These are phyloP conservation scores for Leccinum arenicola DNA, from an alignment of 768 basidiomycete species.

Conservation along the genomic window DNA sequence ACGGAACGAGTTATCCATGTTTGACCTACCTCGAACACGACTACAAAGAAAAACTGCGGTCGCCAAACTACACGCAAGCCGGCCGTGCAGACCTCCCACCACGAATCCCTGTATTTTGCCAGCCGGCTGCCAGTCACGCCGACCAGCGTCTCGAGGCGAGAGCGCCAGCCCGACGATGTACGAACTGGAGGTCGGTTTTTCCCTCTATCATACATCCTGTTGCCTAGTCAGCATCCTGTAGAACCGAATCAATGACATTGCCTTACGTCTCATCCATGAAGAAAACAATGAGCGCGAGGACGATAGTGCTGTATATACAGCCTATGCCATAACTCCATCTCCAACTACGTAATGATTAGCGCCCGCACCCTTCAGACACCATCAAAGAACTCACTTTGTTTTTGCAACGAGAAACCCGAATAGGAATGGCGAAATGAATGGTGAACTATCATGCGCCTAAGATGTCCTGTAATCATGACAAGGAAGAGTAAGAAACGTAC, in stretches of 20 bases:
- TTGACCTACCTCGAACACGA: conserved; percentile 36
- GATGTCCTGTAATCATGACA: conserved; percentile 17
- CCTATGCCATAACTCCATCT: conserved; percentile 54
- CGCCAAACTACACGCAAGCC: conserved; percentile 46
- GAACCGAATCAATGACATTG: background rate
- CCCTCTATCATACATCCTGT: conserved; percentile 49
- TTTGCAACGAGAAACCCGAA: conserved; percentile 31
- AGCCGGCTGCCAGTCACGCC: conserved; percentile 48
- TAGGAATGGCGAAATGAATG: conserved; percentile 29
- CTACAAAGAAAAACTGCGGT: conserved; percentile 42
- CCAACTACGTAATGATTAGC: conserved; percentile 32
- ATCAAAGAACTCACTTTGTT: conserved; percentile 11
- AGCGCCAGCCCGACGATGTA: conserved; percentile 32
- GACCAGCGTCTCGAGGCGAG: conserved; percentile 46
- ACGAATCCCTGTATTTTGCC: conserved; percentile 43
- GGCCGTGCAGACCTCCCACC: conserved; percentile 33
- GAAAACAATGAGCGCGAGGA: conserved; percentile 43
- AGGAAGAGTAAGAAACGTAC: conserved; percentile 40
- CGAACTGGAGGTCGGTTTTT: conserved; percentile 29
- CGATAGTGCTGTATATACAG: conserved; percentile 44
- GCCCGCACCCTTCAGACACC: background rate
- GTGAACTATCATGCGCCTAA: conserved; percentile 29
- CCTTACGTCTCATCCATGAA: conserved; percentile 51
- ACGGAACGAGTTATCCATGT: background rate
- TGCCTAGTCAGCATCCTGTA: background rate